Evolutionary conservation across 441 rosid genomes (phyloP), one percentile per base, ranked within the genome.

Genomic region (Melastoma candidum): DNA sequence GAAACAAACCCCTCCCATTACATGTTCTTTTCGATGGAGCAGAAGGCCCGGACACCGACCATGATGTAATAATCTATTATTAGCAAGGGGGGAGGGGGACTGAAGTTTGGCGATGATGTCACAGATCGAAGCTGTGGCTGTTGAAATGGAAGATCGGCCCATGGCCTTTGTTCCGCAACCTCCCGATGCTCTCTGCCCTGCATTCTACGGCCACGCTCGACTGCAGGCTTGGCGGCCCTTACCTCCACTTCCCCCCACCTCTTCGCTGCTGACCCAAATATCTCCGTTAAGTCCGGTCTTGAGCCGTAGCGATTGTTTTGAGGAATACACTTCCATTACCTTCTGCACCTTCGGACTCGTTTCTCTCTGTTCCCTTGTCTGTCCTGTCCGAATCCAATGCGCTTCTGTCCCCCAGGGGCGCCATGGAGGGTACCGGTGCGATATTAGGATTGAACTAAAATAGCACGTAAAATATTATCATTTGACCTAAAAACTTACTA

Each of bases 71-170:
- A 24, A 24, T 24, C 2, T 24, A 2, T 24, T 24, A 24, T 24
- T 32, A 32, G 3, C 8, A 32, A 32, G 5, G 8, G 1, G 39
- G 39, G 8, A 17, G 5, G 2, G 39, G 5, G 39, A 32, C 7
- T 32, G 39, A 32, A 32, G 7, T 32, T 4, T 4, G 39, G 39
- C 6, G 26, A 24, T 24, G 26, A 24, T 32, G 5, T 32, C 39
- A 32, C 39, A 32, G 39, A 32, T 32, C 39, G 8, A 32, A 32
- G 39, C 39, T 32, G 51, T 90, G 95, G 71, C 94, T 82, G 60
- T 82, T 59, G 71, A 84, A 36, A 52, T 36, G 55, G 45, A 52
- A 52, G 55, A 36, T 44, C 11, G 55, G 55, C 10, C 8, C 25
- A n/a, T 14, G 55, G 8, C 39, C 8, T 4, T 32, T 32, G 39